phyloP scores from a whole-genome alignment of 2,329 filamentous ascomycete species.

The Talaromyces sp. region DNA sequence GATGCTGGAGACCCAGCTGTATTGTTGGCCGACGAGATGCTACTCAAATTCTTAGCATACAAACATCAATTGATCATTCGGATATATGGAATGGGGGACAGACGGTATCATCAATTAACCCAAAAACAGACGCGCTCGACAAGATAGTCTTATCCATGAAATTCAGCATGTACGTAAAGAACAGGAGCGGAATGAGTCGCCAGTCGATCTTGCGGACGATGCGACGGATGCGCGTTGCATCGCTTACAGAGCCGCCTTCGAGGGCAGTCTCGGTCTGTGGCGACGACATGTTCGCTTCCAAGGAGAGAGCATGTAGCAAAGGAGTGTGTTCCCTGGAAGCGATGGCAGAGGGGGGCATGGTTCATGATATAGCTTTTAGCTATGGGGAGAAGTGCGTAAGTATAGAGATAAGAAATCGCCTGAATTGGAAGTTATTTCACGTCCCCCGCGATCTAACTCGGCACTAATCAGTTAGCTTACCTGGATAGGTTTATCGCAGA shows the following conservation, averaged over 20 bases:
- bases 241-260: neutral
- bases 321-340: neutral
- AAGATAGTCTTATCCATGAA: slow-evolving; percentile 61
- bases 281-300: neutral
- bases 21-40: slow-evolving; percentile 17
- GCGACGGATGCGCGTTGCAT: slow-evolving; percentile 4
- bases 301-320: neutral
- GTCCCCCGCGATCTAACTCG: neutral
- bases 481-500: neutral
- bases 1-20: slow-evolving; percentile 17
- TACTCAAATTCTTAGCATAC: neutral
- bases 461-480: neutral
- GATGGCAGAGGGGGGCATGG: neutral
- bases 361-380: neutral
- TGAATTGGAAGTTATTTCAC: neutral
- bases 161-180: slow-evolving; percentile 58
- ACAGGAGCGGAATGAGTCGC: slow-evolving; percentile 54
- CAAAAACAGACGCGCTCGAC: slow-evolving; percentile 32
- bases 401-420: slow-evolving; percentile 17
- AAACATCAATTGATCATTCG: neutral
- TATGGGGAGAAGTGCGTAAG: neutral
- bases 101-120: slow-evolving; percentile 29
- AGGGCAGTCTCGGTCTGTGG: neutral
- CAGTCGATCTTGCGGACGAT: slow-evolving; percentile 57
- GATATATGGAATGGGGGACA: neutral